These are phyloP conservation scores for Solanum sejunctum DNA, from an alignment of 257 asterid genomes.

Conservation along the genomic window DNA sequence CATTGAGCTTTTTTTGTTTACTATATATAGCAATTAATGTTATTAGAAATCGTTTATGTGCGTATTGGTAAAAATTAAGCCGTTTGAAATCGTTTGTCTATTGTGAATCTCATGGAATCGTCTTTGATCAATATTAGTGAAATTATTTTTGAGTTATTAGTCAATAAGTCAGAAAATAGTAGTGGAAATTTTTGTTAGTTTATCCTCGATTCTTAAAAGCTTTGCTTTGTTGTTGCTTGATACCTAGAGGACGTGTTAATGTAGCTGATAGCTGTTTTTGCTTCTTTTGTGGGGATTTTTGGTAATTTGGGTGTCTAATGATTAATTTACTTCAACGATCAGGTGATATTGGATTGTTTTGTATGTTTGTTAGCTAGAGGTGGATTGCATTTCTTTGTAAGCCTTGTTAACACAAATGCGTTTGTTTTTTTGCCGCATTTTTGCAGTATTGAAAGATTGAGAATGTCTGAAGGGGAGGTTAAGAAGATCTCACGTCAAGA, in stretches of 20 bases:
- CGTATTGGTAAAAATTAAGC: background rate
- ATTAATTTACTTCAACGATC: background rate
- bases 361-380: background rate
- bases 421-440: background rate
- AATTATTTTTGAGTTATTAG: background rate
- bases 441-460: background rate
- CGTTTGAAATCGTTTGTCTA: background rate
- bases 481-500: slow-evolving; percentile 54
- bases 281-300: background rate
- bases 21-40: background rate
- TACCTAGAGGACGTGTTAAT: background rate
- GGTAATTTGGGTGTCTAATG: background rate
- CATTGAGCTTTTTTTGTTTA: background rate
- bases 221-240: background rate
- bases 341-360: background rate
- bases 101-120: background rate
- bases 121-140: background rate
- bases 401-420: background rate
- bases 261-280: background rate
- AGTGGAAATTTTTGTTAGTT: background rate
- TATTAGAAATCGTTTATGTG: background rate
- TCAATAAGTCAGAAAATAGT: background rate
- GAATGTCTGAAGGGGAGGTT: slow-evolving; percentile 56
- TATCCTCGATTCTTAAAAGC: background rate
- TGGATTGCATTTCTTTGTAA: background rate